phyloP scores from a whole-genome alignment of 768 basidiomycete species.

The Leccinum subgranulosum region DNA sequence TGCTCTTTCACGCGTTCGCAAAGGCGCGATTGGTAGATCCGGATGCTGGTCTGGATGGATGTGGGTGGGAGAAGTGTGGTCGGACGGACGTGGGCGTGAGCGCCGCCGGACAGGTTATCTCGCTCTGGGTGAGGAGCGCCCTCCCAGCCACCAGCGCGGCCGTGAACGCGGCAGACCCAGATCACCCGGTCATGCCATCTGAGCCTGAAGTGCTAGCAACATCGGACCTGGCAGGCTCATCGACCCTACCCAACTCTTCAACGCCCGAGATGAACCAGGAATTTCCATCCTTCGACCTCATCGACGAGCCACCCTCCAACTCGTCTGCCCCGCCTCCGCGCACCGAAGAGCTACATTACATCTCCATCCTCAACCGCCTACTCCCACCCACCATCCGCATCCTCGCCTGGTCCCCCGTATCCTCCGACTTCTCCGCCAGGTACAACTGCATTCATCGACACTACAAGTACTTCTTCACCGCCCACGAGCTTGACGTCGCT shows the following conservation, averaged over 20 bases:
- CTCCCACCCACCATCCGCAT: conserved; percentile 89
- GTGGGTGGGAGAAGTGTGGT: conserved; percentile 89
- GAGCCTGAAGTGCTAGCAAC: neutral
- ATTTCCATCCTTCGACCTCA: conserved; percentile 31
- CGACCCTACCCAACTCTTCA: neutral
- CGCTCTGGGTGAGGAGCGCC: conserved; percentile 84
- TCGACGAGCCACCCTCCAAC: conserved; percentile 39
- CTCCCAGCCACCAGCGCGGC: conserved; percentile 27
- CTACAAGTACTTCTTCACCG: conserved; percentile 96
- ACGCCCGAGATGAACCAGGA: conserved; percentile 11
- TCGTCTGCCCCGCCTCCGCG: conserved; percentile 23
- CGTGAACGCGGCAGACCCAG: neutral
- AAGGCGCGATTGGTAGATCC: conserved; percentile 76
- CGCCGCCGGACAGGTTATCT: conserved; percentile 90
- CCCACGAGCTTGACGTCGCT: conserved; percentile 59
- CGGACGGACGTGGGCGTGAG: conserved; percentile 95
- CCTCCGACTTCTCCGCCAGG: conserved; percentile 76
- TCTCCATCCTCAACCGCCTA: conserved; percentile 77
- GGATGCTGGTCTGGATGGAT: conserved; percentile 73
- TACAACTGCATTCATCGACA: conserved; percentile 85
- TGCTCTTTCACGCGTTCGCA: conserved; percentile 76
- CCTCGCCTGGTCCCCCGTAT: conserved; percentile 91
- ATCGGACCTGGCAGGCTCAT: neutral
- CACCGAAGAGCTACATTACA: conserved; percentile 67
- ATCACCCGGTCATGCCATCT: neutral